A percentile compares a stretch with the other conserved stretches of the same genome.
These are phyloP conservation scores for Phytopythium helicoides DNA, from an alignment of 352 stramenopile genomes.

Conservation along the genomic window DNA sequence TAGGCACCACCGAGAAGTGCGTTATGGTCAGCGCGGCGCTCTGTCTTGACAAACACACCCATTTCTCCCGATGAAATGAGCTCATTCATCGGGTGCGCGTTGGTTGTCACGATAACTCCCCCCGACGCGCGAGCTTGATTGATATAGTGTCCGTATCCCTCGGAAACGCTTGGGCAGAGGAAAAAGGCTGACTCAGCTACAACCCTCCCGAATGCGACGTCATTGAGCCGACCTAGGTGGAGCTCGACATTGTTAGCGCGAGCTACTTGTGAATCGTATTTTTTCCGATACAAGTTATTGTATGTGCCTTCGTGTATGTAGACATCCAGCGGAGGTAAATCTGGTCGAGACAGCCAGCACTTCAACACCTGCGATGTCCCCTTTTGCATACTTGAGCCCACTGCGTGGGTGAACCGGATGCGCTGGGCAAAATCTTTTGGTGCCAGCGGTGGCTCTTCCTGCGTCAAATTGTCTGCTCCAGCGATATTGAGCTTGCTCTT, in stretches of 20 bases:
- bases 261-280: conserved; percentile 26
- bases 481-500: no score
- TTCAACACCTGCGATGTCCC: conserved; percentile 46
- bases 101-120: conserved; percentile 45
- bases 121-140: conserved; percentile 57
- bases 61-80: no score
- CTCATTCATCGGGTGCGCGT: conserved; percentile 60
- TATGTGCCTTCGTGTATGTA: conserved; percentile 45
- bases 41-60: no score
- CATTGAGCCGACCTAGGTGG: conserved; percentile 23
- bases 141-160: conserved; percentile 71
- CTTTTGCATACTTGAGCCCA: conserved; percentile 38
- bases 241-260: conserved; percentile 4
- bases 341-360: conserved; percentile 46
- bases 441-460: no score
- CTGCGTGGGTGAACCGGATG: conserved; percentile 35
- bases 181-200: conserved; percentile 48
- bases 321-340: conserved; percentile 47
- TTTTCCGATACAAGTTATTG: conserved; percentile 27
- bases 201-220: conserved; percentile 29
- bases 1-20: no score
- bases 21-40: conserved; percentile 25
- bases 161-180: conserved; percentile 54
- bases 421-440: conserved; percentile 39
- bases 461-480: no score